Evolutionary conservation across 2,329 filamentous ascomycete species (phyloP), one percentile per base, ranked within the genome.

Genomic region (Uncinocarpus reesii): DNA sequence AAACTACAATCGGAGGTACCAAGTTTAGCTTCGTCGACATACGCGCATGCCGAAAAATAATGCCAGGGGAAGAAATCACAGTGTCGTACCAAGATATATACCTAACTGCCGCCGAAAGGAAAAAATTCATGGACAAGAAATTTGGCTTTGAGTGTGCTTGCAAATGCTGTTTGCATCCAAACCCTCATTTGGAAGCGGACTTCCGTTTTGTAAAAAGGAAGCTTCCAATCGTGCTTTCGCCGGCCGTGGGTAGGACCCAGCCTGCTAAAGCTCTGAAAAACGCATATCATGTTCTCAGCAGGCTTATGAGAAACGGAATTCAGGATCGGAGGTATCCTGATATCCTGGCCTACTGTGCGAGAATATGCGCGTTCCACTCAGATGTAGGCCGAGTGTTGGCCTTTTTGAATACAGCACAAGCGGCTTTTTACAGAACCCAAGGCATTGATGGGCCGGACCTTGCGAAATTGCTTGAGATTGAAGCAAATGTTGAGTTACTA

Each of bases 121-220:
- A 51, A 32, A 18, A 49, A 2, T 34, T 49, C 13, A 49, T 54
- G 10, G 32, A 37, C n/a, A 24, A 45, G 1, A 38, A 45, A 2
- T 58, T 53, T 42, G 53, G 49, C 0, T 64, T 61, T 45, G 31
- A 53, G 2, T 64, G 61, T 42, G 31, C 21, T 11, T 64, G 62
- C 51, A 32, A 51, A 2, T 21, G 29, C 3, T 64, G 62, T 45
- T 18, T 43, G 34, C 10, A 38, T 2, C 52, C 51, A 7, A 44
- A 45, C 2, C 13, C 13, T 4, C 10, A 24, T 2, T 21, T 54
- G 2, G 59, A 62, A 21, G 24, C 43, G 7, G 40, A 45, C 0
- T 42, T 60, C n/a, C 37, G 41, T 7, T 18, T 49, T 7, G 42
- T 48, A 2, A 45, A 49, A 15, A 23, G 43, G 21, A 37, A 47